Evolutionary conservation across 1,139 yeast species (phyloP).

Genomic region (Geotrichum histeridarum): DNA sequence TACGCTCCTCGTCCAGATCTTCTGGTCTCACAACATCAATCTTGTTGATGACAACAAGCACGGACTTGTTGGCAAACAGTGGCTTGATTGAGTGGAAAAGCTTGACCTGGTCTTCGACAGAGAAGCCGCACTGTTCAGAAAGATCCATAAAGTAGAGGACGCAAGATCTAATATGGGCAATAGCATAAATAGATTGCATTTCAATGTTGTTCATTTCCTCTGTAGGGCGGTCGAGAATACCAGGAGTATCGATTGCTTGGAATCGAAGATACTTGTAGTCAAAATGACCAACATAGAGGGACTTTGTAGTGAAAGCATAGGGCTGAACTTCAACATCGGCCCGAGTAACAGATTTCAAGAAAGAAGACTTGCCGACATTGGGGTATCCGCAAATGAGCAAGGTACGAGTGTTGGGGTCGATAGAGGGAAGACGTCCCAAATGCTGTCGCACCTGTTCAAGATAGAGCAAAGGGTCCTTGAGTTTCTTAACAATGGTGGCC

Average conservation of each 20-base stretch:
- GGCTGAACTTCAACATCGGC: constrained; percentile 99
- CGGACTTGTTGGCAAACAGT: constrained; percentile 92
- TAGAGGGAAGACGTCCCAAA: constrained; percentile 94
- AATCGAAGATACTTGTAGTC: constrained; percentile 95
- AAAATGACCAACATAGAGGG: constrained; percentile 92
- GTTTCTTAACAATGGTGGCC: constrained; percentile 94
- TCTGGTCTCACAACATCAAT: constrained; percentile 82
- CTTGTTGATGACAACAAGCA: constrained; percentile 91
- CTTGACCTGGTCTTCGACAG: constrained; percentile 95
- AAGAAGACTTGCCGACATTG: constrained; percentile 96
- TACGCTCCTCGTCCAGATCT: constrained; percentile 74
- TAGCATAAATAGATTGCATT: constrained; percentile 93
- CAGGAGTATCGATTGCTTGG: constrained; percentile 99
- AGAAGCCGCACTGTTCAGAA: constrained; percentile 97
- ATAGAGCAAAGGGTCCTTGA: constrained; percentile 88
- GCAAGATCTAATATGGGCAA: constrained; percentile 95
- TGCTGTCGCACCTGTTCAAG: constrained; percentile 98
- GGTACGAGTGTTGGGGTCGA: constrained; percentile 98
- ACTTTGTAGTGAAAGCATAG: constrained; percentile 95
- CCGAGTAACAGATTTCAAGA: constrained; percentile 85
- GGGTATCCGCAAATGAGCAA: constrained; percentile 97
- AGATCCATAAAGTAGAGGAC: constrained; percentile 96
- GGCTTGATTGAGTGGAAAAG: constrained; percentile 96
- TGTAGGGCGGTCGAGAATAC: constrained; percentile 96
- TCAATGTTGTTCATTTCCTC: constrained; percentile 99